Evolutionary conservation across 192 early-diverging fungal genomes (phyloP).

Genomic region (Backusella liffmaniae): DNA sequence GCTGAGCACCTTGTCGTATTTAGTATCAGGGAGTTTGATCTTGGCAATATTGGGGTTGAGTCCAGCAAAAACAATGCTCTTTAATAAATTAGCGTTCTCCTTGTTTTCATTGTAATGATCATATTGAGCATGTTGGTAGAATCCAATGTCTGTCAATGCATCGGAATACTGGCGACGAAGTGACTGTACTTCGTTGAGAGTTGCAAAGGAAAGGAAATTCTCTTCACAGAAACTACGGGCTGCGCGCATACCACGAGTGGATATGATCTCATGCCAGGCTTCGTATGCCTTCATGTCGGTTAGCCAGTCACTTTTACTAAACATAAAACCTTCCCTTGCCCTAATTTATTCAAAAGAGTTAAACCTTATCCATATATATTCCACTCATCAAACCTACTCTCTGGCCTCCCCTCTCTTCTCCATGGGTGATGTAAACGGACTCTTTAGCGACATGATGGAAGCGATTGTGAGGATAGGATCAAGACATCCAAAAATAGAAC

Average conservation of each 20-base stretch:
- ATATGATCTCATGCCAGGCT: conserved; percentile 34
- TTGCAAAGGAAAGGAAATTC: conserved; percentile 64
- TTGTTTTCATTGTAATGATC: conserved; percentile 59
- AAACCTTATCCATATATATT: not conserved
- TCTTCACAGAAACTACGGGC: conserved; percentile 36
- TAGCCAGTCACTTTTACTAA: conserved; percentile 64
- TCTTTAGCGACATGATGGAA: conserved; percentile 61
- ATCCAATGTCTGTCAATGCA: conserved; percentile 58
- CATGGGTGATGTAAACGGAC: conserved; percentile 45
- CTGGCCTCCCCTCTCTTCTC: conserved; percentile 55
- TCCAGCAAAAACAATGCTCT: conserved; percentile 78
- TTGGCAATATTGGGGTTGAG: conserved; percentile 81
- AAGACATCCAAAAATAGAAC: conserved; percentile 67
- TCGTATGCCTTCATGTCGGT: conserved; percentile 58
- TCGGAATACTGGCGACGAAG: conserved; percentile 60
- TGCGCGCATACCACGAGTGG: conserved; percentile 31
- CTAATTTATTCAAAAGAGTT: conserved; percentile 11
- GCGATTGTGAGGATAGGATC: conserved; percentile 73
- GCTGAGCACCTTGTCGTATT: conserved; percentile 68
- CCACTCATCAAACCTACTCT: conserved; percentile 30
- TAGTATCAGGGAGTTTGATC: conserved; percentile 67
- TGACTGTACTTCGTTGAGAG: conserved; percentile 60
- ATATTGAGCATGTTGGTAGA: conserved; percentile 35
- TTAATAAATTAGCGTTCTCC: conserved; percentile 59
- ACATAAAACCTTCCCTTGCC: conserved; percentile 42